Base-by-base conservation (phyloP, 305 asterid genomes). In the Euphrasia arctica region DNA sequence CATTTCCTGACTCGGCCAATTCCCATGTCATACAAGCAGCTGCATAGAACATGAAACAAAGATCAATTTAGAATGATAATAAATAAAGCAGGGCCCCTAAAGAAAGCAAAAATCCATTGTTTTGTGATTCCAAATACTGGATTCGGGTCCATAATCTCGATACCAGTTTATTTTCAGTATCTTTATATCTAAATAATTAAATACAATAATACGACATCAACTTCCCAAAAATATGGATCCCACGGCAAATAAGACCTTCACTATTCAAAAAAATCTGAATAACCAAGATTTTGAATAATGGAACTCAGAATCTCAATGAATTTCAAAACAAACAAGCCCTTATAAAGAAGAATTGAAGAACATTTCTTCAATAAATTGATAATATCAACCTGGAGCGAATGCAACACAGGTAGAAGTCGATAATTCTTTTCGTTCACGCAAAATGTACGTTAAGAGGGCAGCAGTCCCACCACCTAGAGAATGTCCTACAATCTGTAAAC, bases 21-120 rank as follows among this genome's bases (percentile, higher is more conserved):
- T 93, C 97, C 97, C 97, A 93, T 13, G 97, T 90, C 97, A 93
- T 88, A 80, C 97, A 90, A 72, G 97, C 99, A 79, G 95, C 97
- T 93, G 83, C 73, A 82, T 29, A 65, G 65, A 80, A 32, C 66
- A 57, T 15, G 34, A 39, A 58, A 55, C 52, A 74, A 58, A 50
- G 58, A 49, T 49, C 54, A 58, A 64, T 6, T 48, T 18, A 1
- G 0, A 68, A 22, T 36, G 8, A 36, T 36, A 36, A 36, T 2
- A 36, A 31, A 36, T 10, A 29, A 60, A 64, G 15, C 48, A 42
- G n/a, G 2, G 2, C 31, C 65, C 13, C 3, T 14, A 43, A 7
- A 36, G 9, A 36, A 36, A 39, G 45, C 12, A 39, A 39, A 39
- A 39, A 39, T 5, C 12, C 11, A 8, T 25, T 25, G 27, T 32